A percentile compares a stretch with the other conserved stretches of the same genome.
Evolutionary conservation across 2,329 filamentous ascomycete genomes (phyloP).

Genomic region (Ascochyta viciae-villosae): DNA sequence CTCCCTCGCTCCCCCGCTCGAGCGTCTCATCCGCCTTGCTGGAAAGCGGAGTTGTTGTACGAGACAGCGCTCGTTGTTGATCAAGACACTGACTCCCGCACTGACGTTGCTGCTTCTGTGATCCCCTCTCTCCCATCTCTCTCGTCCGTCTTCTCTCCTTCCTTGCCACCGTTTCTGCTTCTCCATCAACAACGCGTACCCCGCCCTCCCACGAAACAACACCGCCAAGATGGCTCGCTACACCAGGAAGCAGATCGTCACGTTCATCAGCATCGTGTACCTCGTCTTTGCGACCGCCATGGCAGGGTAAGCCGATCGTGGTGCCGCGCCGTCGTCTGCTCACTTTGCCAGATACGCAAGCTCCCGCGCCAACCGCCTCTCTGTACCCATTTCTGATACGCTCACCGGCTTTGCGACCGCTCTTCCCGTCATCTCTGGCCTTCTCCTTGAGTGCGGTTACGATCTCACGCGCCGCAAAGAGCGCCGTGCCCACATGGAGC

Average conservation of each 20-base stretch:
- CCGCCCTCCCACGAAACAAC: conserved; percentile 1
- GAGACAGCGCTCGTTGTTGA: conserved; percentile 5
- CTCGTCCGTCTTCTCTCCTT: neutral
- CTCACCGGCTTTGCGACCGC: conserved; percentile 52
- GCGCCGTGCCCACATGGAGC: conserved; percentile 35
- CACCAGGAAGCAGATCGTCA: conserved; percentile 50
- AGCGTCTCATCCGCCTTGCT: conserved; percentile 1
- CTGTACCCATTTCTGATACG: conserved; percentile 52
- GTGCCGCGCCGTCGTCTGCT: conserved; percentile 7
- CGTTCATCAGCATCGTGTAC: conserved; percentile 50
- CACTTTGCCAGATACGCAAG: conserved; percentile 37
- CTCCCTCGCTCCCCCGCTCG: conserved; percentile 10
- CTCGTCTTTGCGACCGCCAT: conserved; percentile 51
- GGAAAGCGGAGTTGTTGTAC: conserved; percentile 15
- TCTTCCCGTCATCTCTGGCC: conserved; percentile 53
- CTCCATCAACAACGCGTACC: conserved; percentile 2
- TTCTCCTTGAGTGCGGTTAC: conserved; percentile 51
- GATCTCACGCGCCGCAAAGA: conserved; percentile 44
- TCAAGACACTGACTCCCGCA: conserved; percentile 2
- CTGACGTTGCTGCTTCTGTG: neutral
- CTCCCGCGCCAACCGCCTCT: conserved; percentile 42
- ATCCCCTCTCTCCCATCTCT: neutral
- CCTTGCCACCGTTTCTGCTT: neutral
- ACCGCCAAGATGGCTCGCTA: conserved; percentile 38
- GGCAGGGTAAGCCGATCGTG: conserved; percentile 39